Evolutionary conservation across 208 protist species (phyloP), one percentile per base, ranked within the genome.

Genomic region (Acanthamoeba royreba): DNA sequence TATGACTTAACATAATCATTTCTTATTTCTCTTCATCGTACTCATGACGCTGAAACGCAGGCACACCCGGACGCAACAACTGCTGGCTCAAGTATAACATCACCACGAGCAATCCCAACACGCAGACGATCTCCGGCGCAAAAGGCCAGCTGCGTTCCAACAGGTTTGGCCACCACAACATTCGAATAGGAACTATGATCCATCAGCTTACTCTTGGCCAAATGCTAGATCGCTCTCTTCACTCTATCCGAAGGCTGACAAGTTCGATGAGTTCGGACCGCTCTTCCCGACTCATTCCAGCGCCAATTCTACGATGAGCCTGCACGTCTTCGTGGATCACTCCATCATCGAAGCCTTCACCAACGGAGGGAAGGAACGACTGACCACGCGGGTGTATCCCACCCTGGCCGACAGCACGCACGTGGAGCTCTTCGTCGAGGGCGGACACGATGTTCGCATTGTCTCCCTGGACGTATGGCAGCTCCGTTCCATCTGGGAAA

Each of bases 251-350:
- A 81, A 81, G 69, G 69, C 69, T 2, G 69, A 81, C 69, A 5
- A 28, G 19, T 81, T 81, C 69, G 19, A 9, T 42, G 69, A 81
- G 69, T 81, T 81, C 7, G 69, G 69, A 5, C 69, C 79, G 79
- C n/a, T 87, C 28, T 19, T 58, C 38, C 28, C 49, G 49, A 25
- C n/a, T 0, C 55, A 28, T 8, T 19, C 69, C 17, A 28, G n/a
- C 42, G 47, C 11, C 25, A 47, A n/a, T 33, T 28, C 43, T 55
- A n/a, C 5, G 42, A 17, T 55, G 22, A 11, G 19, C 38, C 79
- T 87, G 45, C 79, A 58, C 46, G 42, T 87, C 28, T 52, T 87
- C 31, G 79, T 87, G 79, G 79, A 87, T 47, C 79, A 87, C 79
- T 61, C 46, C 25, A 87, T 87, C 47, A 33, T 87, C 4, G 79